phyloP scores from a whole-genome alignment of 2,329 filamentous ascomycete species.

The Diatrype stigma region DNA sequence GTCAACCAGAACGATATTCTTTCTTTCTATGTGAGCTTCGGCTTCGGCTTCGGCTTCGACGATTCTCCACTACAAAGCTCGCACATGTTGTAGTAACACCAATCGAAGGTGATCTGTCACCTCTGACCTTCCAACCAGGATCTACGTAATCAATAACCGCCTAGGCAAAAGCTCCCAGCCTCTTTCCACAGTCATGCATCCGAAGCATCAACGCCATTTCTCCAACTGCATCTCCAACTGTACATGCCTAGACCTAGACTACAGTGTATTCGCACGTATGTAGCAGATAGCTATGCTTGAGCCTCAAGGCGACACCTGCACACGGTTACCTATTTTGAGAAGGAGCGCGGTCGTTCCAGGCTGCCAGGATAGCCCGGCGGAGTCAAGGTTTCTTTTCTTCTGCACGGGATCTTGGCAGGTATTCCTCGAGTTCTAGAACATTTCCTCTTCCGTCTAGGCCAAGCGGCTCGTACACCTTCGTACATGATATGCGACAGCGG shows the following conservation, averaged over 20 bases:
- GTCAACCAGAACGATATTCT: no score
- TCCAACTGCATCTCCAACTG: no score
- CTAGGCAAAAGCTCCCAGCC: no score
- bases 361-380: neutral
- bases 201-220: no score
- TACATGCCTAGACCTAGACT: no score
- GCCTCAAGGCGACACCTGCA: neutral
- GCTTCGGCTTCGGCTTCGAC: no score
- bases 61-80: no score
- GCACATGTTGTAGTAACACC: neutral
- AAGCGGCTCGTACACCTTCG: neutral
- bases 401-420: neutral
- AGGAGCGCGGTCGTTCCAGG: neutral
- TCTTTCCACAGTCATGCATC: no score
- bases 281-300: no score
- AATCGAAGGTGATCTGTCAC: neutral
- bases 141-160: no score
- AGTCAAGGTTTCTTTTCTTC: neutral
- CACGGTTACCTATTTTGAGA: neutral
- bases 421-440: neutral
- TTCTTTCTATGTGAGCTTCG: neutral
- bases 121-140: neutral
- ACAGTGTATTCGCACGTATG: no score
- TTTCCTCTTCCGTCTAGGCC: neutral
- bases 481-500: neutral